Conservation (phyloP, 345 rosid species). For the Citrus hindsii region DNA sequence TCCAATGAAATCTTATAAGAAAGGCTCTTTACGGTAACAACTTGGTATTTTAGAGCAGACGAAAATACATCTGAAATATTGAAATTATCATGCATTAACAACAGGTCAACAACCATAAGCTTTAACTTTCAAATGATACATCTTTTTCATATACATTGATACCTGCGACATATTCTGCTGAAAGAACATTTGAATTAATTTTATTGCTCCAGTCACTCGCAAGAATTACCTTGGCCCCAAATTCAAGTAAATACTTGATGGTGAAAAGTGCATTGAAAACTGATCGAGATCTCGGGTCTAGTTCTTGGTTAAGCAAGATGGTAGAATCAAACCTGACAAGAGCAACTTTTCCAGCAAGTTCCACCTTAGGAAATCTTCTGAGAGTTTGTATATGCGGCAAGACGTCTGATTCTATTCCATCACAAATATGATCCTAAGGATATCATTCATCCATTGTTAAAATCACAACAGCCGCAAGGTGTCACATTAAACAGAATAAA, state of each 20-base stretch:
- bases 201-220: slow-evolving; percentile 46
- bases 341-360: slow-evolving; percentile 55
- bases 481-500: not conserved
- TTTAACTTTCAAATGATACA: not conserved
- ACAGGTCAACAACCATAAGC: slow-evolving; percentile 1
- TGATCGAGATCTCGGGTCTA: slow-evolving; percentile 27
- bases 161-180: slow-evolving; percentile 46
- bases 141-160: not conserved
- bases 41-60: slow-evolving; percentile 36
- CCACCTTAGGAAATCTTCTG: slow-evolving; percentile 42
- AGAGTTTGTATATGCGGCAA: slow-evolving; percentile 64
- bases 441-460: slow-evolving; percentile 9
- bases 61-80: slow-evolving; percentile 45
- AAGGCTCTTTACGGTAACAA: slow-evolving; percentile 26
- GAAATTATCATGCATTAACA: slow-evolving; percentile 6
- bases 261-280: slow-evolving; percentile 40
- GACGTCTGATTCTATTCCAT: slow-evolving; percentile 27
- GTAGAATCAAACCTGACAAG: slow-evolving; percentile 65
- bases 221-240: slow-evolving; percentile 53
- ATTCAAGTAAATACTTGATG: slow-evolving; percentile 41
- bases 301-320: slow-evolving; percentile 39
- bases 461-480: not conserved
- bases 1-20: slow-evolving; percentile 23
- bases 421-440: slow-evolving; percentile 28
- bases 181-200: slow-evolving; percentile 26